Evolutionary conservation across 805 yeast genomes (phyloP), one percentile per base, ranked within the genome.

Genomic region (Gaillardinia entomophila): DNA sequence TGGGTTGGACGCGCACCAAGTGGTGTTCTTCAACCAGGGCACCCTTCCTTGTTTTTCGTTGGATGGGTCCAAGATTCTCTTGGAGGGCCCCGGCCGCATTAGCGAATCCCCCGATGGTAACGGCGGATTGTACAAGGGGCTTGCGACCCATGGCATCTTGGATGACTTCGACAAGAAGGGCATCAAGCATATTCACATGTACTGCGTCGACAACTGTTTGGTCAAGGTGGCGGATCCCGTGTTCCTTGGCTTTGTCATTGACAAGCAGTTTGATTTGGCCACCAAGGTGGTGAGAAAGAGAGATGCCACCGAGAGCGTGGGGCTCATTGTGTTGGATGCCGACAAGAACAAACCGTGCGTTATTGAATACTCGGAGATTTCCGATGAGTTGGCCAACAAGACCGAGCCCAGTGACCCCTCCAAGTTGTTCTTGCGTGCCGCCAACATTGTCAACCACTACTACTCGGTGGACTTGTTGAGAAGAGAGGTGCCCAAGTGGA

Each of bases 31-130:
- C 60, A 82, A 90, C 62, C 99, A 92, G 60, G 98, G 98, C 15
- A 84, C 90, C 2, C 69, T 92, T 42, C 99, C 99, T 10, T 94
- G 97, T 38, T 78, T 92, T 41, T 74, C 75, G 46, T 45, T 65
- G 29, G 74, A 75, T 17, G 98, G 97, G 26, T 52, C 66, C 15
- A 74, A 80, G 48, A 73, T 92, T 43, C 69, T 89, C 35, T 51
- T 87, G 51, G 77, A 76, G 40, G 55, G 77, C 6, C 64, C 71
- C 27, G 51, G 61, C 26, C 59, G 68, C 16, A 69, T 86, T 24
- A 80, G 88, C 17, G 82, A 83, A 48, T 84, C 96, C 5, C 99
- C 99, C 2, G 97, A 92, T 58, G 99, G 99, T 1, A 92, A 92
- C 55, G 99, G 99, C 37, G 99, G 99, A 2, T 67, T 92, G 31